Conservation (phyloP, 495 filamentous ascomycete species). For the Clavariopsis aquatica region DNA sequence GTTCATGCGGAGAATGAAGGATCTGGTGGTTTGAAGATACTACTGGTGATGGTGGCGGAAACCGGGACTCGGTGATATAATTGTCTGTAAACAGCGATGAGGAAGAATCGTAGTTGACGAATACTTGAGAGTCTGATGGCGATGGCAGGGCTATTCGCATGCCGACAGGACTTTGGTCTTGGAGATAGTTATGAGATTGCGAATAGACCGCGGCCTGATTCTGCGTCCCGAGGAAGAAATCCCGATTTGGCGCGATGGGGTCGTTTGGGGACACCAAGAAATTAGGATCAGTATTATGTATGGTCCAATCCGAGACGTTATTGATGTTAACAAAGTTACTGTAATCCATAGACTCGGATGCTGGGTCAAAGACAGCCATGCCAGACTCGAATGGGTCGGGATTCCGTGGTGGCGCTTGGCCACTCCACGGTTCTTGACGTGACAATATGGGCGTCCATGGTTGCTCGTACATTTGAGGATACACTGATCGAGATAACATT, state of each 20-base stretch:
- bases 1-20: slow-evolving; percentile 19
- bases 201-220: not conserved
- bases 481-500: slow-evolving; percentile 3
- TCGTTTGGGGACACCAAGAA: slow-evolving; percentile 15
- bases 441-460: slow-evolving; percentile 18
- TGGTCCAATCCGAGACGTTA: slow-evolving; percentile 20
- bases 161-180: slow-evolving; percentile 13
- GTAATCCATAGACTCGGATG: slow-evolving; percentile 14
- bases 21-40: slow-evolving; percentile 1
- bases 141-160: slow-evolving; percentile 12
- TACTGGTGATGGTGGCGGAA: not conserved
- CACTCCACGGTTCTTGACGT: slow-evolving; percentile 35
- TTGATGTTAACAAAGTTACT: slow-evolving; percentile 3
- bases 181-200: not conserved
- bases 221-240: not conserved
- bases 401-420: slow-evolving; percentile 22
- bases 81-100: slow-evolving; percentile 8
- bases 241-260: not conserved
- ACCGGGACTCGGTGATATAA: slow-evolving; percentile 6
- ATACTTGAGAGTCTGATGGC: slow-evolving; percentile 17
- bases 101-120: slow-evolving; percentile 11
- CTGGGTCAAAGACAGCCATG: slow-evolving; percentile 27
- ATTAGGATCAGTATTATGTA: slow-evolving; percentile 12
- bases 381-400: slow-evolving; percentile 20
- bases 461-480: slow-evolving; percentile 13